These are phyloP conservation scores for Bassia scoparia DNA, from an alignment of 148 eudicot genomes.

Conservation along the genomic window DNA sequence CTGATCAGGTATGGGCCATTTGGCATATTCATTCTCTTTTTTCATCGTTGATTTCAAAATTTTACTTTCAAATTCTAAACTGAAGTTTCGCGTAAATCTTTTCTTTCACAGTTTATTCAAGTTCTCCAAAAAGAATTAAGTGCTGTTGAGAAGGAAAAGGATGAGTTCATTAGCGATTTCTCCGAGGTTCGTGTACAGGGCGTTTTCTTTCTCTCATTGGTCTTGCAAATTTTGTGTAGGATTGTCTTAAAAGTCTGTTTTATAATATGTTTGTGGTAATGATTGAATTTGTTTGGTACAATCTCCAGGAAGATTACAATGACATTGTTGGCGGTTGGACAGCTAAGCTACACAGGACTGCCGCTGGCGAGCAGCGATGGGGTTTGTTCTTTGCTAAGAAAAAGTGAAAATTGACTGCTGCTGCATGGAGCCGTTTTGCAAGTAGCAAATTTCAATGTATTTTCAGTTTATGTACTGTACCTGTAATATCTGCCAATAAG, in stretches of 20 bases:
- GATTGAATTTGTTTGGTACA: not conserved
- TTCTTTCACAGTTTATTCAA: conserved; percentile 57
- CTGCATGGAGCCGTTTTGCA: not conserved
- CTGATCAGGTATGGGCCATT: conserved; percentile 56
- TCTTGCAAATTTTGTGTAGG: not conserved
- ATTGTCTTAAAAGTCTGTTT: not conserved
- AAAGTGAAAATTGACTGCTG: conserved; percentile 30
- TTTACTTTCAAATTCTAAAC: not conserved
- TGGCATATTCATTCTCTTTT: not conserved
- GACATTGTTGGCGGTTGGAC: conserved; percentile 93
- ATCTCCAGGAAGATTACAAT: conserved; percentile 42
- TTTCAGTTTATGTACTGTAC: not conserved
- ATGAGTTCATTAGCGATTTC: conserved; percentile 71
- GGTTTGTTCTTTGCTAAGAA: conserved; percentile 76
- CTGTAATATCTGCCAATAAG: conserved; percentile 11
- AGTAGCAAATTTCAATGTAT: not conserved
- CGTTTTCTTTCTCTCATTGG: not conserved
- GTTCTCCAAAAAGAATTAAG: conserved; percentile 73
- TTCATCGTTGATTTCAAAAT: not conserved
- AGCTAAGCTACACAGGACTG: conserved; percentile 62
- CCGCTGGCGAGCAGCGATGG: conserved; percentile 85
- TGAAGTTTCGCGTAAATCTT: not conserved
- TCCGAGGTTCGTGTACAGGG: conserved; percentile 54
- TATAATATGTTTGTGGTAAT: not conserved
- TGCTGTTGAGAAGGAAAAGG: conserved; percentile 67